Conservation (phyloP, 2,329 filamentous ascomycete species). For the Ophiocordyceps camponoti-floridani region DNA sequence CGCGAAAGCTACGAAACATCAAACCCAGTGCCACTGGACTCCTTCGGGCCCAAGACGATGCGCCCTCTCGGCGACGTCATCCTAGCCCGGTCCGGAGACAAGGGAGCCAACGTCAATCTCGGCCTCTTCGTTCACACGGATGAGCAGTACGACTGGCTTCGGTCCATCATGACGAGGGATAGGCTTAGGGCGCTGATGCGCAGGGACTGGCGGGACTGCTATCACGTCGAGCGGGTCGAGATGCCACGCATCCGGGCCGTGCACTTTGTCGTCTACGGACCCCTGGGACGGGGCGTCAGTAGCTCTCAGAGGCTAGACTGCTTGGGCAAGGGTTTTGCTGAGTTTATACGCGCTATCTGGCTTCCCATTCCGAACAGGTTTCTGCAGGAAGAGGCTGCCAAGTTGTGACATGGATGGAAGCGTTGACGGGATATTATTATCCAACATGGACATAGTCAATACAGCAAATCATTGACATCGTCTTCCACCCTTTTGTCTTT, state of each 20-base stretch:
- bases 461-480: no score
- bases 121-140: conserved; percentile 24
- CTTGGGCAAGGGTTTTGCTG: conserved; percentile 33
- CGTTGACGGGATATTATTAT: neutral
- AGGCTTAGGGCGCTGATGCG: conserved; percentile 18
- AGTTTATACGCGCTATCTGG: conserved; percentile 21
- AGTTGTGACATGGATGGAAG: neutral
- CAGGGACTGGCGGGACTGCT: conserved; percentile 12
- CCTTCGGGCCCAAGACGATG: conserved; percentile 6
- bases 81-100: conserved; percentile 18
- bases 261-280: conserved; percentile 30
- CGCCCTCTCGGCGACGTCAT: conserved; percentile 12
- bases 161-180: conserved; percentile 19
- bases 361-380: conserved; percentile 7
- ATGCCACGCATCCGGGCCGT: conserved; percentile 24
- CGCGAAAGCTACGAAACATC: conserved; percentile 8
- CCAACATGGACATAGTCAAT: no score
- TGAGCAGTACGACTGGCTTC: conserved; percentile 26
- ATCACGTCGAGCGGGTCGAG: conserved; percentile 27
- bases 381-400: conserved; percentile 2
- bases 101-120: conserved; percentile 23
- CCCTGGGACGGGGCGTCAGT: conserved; percentile 25
- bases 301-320: conserved; percentile 27
- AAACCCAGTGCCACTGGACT: conserved; percentile 1
- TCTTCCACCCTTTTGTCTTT: no score